Evolutionary conservation across 495 filamentous ascomycete species (phyloP).

Genomic region (Aspergillus funiculosus): DNA sequence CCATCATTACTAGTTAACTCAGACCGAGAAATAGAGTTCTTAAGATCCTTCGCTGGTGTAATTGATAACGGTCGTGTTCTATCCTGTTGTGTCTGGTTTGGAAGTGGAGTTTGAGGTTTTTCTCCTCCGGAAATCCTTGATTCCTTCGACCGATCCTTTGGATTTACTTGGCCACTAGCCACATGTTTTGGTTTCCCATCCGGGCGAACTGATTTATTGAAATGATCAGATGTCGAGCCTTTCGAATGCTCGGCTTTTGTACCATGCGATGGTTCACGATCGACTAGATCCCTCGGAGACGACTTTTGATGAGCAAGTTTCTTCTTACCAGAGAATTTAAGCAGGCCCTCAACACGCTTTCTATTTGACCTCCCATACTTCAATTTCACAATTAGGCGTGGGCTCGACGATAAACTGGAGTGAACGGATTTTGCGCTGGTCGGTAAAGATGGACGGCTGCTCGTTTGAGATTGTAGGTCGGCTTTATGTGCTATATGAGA

Average conservation of each 20-base stretch:
- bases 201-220: constrained; percentile 11
- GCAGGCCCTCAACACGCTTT: constrained; percentile 38
- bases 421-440: neutral
- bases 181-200: constrained; percentile 21
- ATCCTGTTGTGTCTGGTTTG: constrained; percentile 21
- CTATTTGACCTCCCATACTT: constrained; percentile 40
- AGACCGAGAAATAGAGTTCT: constrained; percentile 20
- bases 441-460: neutral
- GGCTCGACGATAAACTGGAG: constrained; percentile 3
- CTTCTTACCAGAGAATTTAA: constrained; percentile 42
- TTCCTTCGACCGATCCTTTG: constrained; percentile 20
- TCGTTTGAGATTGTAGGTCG: constrained; percentile 1
- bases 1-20: constrained; percentile 27
- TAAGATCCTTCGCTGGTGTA: constrained; percentile 32
- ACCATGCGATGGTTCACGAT: constrained; percentile 18
- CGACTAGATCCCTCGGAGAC: constrained; percentile 23
- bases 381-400: constrained; percentile 30
- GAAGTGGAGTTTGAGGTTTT: constrained; percentile 26
- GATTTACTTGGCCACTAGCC: constrained; percentile 14
- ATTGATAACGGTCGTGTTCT: constrained; percentile 23
- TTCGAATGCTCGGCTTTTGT: constrained; percentile 16
- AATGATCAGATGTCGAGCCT: constrained; percentile 5
- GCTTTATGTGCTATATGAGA: constrained; percentile 3
- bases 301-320: constrained; percentile 26
- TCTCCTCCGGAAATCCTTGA: constrained; percentile 17